phyloP scores from a whole-genome alignment of 352 stramenopile species.

The Phytopythium chamaehyphon region DNA sequence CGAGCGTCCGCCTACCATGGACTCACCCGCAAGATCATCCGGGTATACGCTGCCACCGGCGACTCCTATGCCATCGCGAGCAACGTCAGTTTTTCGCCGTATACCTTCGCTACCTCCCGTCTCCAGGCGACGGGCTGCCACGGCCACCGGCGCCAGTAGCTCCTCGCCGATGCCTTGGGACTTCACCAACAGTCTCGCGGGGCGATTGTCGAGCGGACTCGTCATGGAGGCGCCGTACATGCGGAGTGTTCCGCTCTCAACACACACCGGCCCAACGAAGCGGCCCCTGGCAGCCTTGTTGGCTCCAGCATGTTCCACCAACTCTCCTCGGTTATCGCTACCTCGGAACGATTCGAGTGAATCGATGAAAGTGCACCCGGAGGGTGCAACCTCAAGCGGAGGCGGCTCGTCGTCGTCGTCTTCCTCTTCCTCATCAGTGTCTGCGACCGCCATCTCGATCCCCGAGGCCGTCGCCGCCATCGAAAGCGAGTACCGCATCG shows the following conservation, averaged over 20 bases:
- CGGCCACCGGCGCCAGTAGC: neutral
- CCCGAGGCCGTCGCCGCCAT: neutral
- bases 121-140: constrained; percentile 2
- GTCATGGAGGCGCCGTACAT: constrained; percentile 32
- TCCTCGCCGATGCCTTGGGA: neutral
- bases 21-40: constrained; percentile 8
- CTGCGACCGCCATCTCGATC: neutral
- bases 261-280: constrained; percentile 18
- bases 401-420: constrained; percentile 1
- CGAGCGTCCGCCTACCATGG: constrained; percentile 14
- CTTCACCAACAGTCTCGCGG: constrained; percentile 16
- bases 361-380: constrained; percentile 12
- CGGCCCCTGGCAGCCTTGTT: constrained; percentile 30
- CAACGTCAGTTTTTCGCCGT: neutral
- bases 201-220: constrained; percentile 34
- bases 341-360: constrained; percentile 22
- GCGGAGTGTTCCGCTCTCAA: constrained; percentile 11
- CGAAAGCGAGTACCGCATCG: constrained; percentile 45
- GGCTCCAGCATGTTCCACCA: constrained; percentile 10
- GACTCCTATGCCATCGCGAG: neutral
- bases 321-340: constrained; percentile 15
- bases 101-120: constrained; percentile 10
- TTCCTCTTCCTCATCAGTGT: constrained; percentile 1
- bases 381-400: neutral
- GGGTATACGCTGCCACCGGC: constrained; percentile 5